Evolutionary conservation across 352 stramenopile genomes (phyloP).

Genomic region (Hyphochytrium catenoides): DNA sequence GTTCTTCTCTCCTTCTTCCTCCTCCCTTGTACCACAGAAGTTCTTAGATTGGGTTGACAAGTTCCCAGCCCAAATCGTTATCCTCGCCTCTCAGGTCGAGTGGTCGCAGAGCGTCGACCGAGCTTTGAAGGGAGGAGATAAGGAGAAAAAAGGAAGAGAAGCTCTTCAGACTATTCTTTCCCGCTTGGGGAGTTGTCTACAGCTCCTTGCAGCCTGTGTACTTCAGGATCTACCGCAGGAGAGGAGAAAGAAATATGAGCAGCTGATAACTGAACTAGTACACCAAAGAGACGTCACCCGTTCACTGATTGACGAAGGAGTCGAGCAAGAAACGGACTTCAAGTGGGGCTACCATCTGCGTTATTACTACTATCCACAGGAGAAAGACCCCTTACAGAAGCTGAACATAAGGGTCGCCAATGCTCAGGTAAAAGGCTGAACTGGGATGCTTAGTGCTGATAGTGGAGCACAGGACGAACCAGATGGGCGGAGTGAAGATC

Average conservation of each 20-base stretch:
- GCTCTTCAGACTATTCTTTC: slow-evolving; percentile 20
- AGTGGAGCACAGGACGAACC: too few relatives aligned
- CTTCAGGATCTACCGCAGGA: slow-evolving; percentile 78
- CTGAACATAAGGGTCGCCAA: slow-evolving; percentile 93
- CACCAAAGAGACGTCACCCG: slow-evolving; percentile 95
- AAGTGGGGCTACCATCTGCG: slow-evolving; percentile 97
- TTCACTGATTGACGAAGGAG: slow-evolving; percentile 55
- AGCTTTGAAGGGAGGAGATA: slow-evolving; percentile 38
- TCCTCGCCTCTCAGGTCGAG: slow-evolving; percentile 88
- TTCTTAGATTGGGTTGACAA: slow-evolving; percentile 88
- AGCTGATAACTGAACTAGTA: slow-evolving; percentile 99
- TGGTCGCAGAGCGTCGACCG: slow-evolving; percentile 88
- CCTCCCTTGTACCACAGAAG: too few relatives aligned
- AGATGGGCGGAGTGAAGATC: too few relatives aligned
- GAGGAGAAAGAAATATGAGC: slow-evolving; percentile 95
- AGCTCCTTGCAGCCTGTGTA: slow-evolving; percentile 88
- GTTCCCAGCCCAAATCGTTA: slow-evolving; percentile 96
- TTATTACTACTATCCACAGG: slow-evolving; percentile 79
- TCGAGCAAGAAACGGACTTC: slow-evolving; percentile 76
- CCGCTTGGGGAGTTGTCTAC: slow-evolving; percentile 42
- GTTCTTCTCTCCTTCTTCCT: too few relatives aligned
- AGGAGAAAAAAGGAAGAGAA: slow-evolving; percentile 27
- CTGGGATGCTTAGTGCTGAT: too few relatives aligned
- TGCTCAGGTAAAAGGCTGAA: too few relatives aligned
- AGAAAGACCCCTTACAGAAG: slow-evolving; percentile 64